Evolutionary conservation across 495 filamentous ascomycete species (phyloP).

Genomic region (Apodospora peruviana): DNA sequence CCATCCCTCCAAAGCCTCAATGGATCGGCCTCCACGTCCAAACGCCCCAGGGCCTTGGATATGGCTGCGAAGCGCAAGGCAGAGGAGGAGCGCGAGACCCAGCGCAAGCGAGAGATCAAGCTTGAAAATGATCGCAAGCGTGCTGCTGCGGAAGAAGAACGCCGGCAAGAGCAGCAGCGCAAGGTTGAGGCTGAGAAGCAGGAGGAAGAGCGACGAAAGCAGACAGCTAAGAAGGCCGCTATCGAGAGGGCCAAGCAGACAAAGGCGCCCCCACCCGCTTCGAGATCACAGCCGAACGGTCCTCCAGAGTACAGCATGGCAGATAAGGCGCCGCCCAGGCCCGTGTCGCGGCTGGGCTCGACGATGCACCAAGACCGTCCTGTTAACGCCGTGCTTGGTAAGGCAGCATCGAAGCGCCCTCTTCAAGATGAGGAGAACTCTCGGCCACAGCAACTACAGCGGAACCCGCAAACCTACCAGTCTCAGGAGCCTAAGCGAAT

Average conservation of each 20-base stretch:
- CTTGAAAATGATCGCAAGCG: constrained; percentile 72
- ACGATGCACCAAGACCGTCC: constrained; percentile 40
- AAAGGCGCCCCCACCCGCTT: constrained; percentile 47
- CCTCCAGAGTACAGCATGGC: constrained; percentile 36
- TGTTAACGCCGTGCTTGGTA: constrained; percentile 38
- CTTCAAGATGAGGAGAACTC: constrained; percentile 42
- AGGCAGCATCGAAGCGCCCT: constrained; percentile 42
- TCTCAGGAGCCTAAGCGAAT: constrained; percentile 52
- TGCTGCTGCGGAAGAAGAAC: constrained; percentile 55
- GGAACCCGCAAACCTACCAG: constrained; percentile 42
- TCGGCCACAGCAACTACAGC: constrained; percentile 28
- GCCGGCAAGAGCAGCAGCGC: constrained; percentile 42
- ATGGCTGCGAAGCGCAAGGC: constrained; percentile 67
- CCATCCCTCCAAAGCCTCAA: constrained; percentile 64
- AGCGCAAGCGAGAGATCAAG: constrained; percentile 74
- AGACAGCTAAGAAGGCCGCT: constrained; percentile 60
- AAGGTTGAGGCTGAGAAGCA: constrained; percentile 36
- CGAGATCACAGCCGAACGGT: constrained; percentile 42
- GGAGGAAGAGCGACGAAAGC: constrained; percentile 43
- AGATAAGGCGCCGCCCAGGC: constrained; percentile 25
- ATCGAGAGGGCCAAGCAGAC: constrained; percentile 60
- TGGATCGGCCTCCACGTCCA: constrained; percentile 57
- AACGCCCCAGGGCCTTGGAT: constrained; percentile 55
- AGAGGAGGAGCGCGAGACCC: constrained; percentile 67
- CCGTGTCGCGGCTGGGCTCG: constrained; percentile 38